Percentiles rank a stretch among this genome's conserved stretches.
These are phyloP conservation scores for Aureobasidium subglaciale DNA, from an alignment of 2,329 filamentous ascomycete genomes.

Conservation along the genomic window DNA sequence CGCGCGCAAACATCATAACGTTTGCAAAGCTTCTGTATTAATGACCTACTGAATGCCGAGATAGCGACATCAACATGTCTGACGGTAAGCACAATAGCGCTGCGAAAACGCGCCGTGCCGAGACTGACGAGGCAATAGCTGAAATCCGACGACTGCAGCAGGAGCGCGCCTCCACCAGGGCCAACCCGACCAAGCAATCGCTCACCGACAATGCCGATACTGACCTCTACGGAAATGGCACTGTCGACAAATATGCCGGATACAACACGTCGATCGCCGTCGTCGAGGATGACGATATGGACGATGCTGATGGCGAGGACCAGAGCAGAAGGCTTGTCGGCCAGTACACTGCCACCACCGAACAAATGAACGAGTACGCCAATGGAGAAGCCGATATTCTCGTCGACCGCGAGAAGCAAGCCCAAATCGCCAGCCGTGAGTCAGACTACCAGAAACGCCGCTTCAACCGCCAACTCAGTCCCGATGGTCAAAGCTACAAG, in stretches of 20 bases:
- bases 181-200: slow-evolving; percentile 79
- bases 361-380: slow-evolving; percentile 91
- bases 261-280: slow-evolving; percentile 87
- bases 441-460: slow-evolving; percentile 96
- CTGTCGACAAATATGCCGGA: slow-evolving; percentile 73
- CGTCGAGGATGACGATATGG: slow-evolving; percentile 70
- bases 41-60: slow-evolving; percentile 5
- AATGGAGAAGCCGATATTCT: slow-evolving; percentile 85
- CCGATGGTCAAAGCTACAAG: slow-evolving; percentile 76
- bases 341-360: slow-evolving; percentile 88
- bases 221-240: slow-evolving; percentile 70
- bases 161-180: slow-evolving; percentile 84
- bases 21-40: slow-evolving; percentile 6
- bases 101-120: background rate
- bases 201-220: slow-evolving; percentile 85
- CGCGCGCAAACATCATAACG: background rate
- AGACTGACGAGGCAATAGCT: slow-evolving; percentile 11
- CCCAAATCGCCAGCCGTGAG: slow-evolving; percentile 84
- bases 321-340: slow-evolving; percentile 72
- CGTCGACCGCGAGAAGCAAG: slow-evolving; percentile 77
- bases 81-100: slow-evolving; percentile 2
- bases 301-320: slow-evolving; percentile 62
- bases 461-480: slow-evolving; percentile 80
- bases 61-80: slow-evolving; percentile 13
- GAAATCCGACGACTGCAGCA: slow-evolving; percentile 61